Percentiles rank a stretch among this genome's conserved stretches.
Evolutionary conservation across 352 stramenopile species (phyloP).

Genomic region (Phytophthora capsici): DNA sequence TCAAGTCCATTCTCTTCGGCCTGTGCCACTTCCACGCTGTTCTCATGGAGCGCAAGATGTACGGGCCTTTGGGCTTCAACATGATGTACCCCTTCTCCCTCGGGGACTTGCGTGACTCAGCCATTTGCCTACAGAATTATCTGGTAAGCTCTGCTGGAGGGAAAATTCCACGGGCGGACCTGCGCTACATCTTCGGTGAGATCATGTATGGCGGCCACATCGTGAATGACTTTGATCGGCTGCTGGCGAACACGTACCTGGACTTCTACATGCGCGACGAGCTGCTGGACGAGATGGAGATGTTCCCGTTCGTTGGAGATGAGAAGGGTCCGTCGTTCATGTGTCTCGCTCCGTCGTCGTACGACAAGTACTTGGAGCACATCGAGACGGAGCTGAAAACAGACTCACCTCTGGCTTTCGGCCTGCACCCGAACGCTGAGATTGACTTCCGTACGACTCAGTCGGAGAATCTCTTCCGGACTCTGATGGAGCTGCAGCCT

Average conservation of each 20-base stretch:
- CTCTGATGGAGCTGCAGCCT: slow-evolving; percentile 96
- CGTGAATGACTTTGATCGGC: slow-evolving; percentile 95
- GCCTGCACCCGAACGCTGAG: slow-evolving; percentile 97
- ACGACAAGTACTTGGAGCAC: slow-evolving; percentile 98
- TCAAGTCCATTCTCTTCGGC: slow-evolving; percentile 97
- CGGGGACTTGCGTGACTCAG: slow-evolving; percentile 95
- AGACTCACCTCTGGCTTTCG: slow-evolving; percentile 98
- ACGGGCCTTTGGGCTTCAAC: slow-evolving; percentile 97
- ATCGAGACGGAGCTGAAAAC: slow-evolving; percentile 96
- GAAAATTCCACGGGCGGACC: slow-evolving; percentile 97
- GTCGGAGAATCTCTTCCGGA: slow-evolving; percentile 95
- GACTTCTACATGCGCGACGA: slow-evolving; percentile 99
- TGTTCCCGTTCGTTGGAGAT: slow-evolving; percentile 98
- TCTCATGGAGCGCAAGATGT: slow-evolving; percentile 98
- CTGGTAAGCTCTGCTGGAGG: slow-evolving; percentile 94
- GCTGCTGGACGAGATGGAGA: slow-evolving; percentile 97
- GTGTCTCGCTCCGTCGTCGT: slow-evolving; percentile 95
- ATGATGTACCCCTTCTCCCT: slow-evolving; percentile 99
- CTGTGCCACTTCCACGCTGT: slow-evolving; percentile 98
- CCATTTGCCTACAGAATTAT: slow-evolving; percentile 96
- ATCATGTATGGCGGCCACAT: slow-evolving; percentile 98
- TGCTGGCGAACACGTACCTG: slow-evolving; percentile 97
- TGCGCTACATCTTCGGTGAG: slow-evolving; percentile 97
- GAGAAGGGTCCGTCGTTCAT: slow-evolving; percentile 96
- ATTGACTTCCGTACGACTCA: slow-evolving; percentile 98